Evolutionary conservation across 1,284 basidiomycete genomes (phyloP).

Genomic region (Austropuccinia psidii): DNA sequence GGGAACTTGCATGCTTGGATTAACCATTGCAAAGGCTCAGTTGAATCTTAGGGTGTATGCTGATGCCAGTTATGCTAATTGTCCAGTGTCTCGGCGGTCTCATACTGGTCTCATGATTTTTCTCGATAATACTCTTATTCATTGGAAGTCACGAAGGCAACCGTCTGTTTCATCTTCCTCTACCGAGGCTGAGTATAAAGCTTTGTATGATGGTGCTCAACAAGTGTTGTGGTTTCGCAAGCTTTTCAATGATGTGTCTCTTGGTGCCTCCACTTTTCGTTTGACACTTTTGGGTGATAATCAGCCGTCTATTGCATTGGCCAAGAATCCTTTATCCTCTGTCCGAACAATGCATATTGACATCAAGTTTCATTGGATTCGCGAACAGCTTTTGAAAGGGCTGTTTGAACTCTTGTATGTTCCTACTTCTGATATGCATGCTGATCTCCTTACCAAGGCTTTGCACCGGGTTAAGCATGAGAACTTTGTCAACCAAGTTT

Average conservation of each 20-base stretch:
- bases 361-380: conserved; percentile 34
- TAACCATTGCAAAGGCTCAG: neutral
- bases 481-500: neutral
- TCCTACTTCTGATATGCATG: neutral
- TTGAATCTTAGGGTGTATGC: too few relatives aligned
- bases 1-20: neutral
- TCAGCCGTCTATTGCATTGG: conserved; percentile 32
- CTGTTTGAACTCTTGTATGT: neutral
- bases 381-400: conserved; percentile 32
- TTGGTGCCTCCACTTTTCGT: too few relatives aligned
- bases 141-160: neutral
- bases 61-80: neutral
- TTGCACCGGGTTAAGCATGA: neutral
- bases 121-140: neutral
- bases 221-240: neutral
- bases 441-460: conserved; percentile 1
- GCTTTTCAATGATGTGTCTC: too few relatives aligned
- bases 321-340: conserved; percentile 33
- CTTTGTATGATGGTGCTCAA: neutral
- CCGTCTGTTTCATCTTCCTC: neutral
- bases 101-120: neutral
- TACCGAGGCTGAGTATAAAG: neutral
- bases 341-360: conserved; percentile 36
- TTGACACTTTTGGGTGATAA: conserved; percentile 31
- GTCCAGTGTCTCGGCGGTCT: neutral